Base-by-base conservation (phyloP, 495 filamentous ascomycete genomes). In the Collariella sp. region DNA sequence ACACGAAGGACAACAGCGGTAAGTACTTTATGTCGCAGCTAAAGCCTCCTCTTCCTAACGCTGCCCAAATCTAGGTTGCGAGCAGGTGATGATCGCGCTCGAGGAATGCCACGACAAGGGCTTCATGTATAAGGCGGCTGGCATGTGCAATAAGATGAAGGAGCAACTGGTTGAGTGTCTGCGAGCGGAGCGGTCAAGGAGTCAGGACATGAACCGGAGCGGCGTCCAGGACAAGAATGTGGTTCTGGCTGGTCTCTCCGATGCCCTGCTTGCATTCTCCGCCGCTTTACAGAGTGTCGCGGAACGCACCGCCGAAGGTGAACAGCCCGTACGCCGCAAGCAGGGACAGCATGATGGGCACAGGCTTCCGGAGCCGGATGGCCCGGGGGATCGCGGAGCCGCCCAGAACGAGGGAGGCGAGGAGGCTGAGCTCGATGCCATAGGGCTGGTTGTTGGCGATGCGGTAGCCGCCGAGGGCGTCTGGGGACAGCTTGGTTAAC, bases 21-120 rank as follows among this genome's bases (percentile, higher is more conserved):
- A 79, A 24, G 74, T 18, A 13, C 11, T 16, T 4, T 10, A 18
- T 15, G 2, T 15, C 12, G 15, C 12, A 41, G 11, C 0, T n/a
- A 26, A 46, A 42, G 5, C 26, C 19, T 11, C 2, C 19, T 31
- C 20, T 18, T 9, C 42, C 33, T 61, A 56, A 58, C 38, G 2
- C 18, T 15, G 15, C 3, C 7, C 18, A 12, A 22, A 12, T 29
- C 16, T 59, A 98, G 94, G 83, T 56, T 98, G 93, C 79, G 87
- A 90, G 70, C 89, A 90, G 58, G 79, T 97, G 62, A 96, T 96
- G 86, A 81, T 71, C 18, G 85, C 87, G 46, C 86, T 98, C 54
- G 93, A 97, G 50, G 89, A 95, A 76, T 98, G 93, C 73, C 93
- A 98, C 67, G 90, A 88, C 12, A 79, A 79, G 38, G 91, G 91